phyloP scores from a whole-genome alignment of 345 rosid species.

The Cardamine resedifolia region DNA sequence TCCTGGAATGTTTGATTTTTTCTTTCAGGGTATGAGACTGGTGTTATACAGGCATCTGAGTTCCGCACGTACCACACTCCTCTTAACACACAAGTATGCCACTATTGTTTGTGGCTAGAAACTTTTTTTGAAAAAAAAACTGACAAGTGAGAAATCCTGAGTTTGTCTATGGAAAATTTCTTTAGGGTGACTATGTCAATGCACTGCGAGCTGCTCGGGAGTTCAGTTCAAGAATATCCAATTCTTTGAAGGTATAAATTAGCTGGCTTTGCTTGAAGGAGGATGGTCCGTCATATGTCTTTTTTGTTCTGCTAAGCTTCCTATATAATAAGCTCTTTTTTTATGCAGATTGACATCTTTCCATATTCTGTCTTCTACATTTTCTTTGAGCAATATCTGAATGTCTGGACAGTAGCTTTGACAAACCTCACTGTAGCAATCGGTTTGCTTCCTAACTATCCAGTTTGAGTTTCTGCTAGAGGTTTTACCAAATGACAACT shows the following conservation, averaged over 20 bases:
- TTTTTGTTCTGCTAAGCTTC: constrained; percentile 31
- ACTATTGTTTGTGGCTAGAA: constrained; percentile 8
- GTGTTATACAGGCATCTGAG: constrained; percentile 83
- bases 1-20: constrained; percentile 4
- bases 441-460: constrained; percentile 53
- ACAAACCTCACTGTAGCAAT: constrained; percentile 79
- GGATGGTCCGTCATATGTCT: not conserved
- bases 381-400: constrained; percentile 96
- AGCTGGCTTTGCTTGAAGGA: constrained; percentile 21
- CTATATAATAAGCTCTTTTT: constrained; percentile 17
- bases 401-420: constrained; percentile 86
- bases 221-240: constrained; percentile 73
- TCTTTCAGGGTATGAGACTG: constrained; percentile 71
- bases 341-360: constrained; percentile 78
- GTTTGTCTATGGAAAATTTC: constrained; percentile 27
- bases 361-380: constrained; percentile 95
- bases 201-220: constrained; percentile 85
- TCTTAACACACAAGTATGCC: constrained; percentile 74
- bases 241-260: constrained; percentile 52
- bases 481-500: constrained; percentile 23
- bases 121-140: constrained; percentile 3
- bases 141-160: constrained; percentile 18
- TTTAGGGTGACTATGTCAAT: constrained; percentile 79
- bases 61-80: constrained; percentile 96
- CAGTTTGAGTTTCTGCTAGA: constrained; percentile 21